Conservation (phyloP, 495 filamentous ascomycete species). For the Penicillium psychrofluorescens region DNA sequence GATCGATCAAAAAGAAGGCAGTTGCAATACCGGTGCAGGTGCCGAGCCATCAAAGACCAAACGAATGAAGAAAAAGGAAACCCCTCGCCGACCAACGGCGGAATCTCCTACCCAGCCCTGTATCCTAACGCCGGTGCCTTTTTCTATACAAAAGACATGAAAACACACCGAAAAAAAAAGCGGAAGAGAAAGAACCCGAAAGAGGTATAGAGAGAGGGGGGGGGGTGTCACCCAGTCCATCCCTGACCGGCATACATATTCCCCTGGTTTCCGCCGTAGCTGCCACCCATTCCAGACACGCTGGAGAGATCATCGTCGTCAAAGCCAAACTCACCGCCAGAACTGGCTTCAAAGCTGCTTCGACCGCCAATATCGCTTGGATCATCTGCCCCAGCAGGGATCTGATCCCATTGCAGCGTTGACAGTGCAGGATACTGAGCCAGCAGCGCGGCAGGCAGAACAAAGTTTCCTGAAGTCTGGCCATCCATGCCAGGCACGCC, state of each 20-base stretch:
- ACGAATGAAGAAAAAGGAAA: no score
- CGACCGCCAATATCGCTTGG: slow-evolving; percentile 71
- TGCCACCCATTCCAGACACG: slow-evolving; percentile 29
- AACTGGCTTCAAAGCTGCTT: slow-evolving; percentile 86
- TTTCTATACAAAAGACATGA: neutral
- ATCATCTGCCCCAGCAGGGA: slow-evolving; percentile 45
- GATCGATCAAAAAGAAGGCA: no score
- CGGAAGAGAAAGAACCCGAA: neutral
- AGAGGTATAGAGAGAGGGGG: neutral
- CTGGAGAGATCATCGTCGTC: slow-evolving; percentile 42
- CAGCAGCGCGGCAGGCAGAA: slow-evolving; percentile 79
- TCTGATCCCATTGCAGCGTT: slow-evolving; percentile 68
- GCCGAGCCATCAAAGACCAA: no score
- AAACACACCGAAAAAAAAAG: neutral
- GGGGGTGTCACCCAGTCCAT: slow-evolving; percentile 19
- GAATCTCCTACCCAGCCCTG: no score
- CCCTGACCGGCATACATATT: slow-evolving; percentile 27
- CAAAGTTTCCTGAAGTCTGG: slow-evolving; percentile 45
- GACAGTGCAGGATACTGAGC: slow-evolving; percentile 89
- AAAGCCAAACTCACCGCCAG: slow-evolving; percentile 49
- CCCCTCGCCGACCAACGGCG: no score
- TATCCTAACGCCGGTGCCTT: no score
- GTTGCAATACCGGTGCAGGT: no score
- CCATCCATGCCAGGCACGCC: slow-evolving; percentile 33
- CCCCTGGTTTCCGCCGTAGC: slow-evolving; percentile 25